Percentiles rank a stretch among this genome's conserved stretches.
Conservation (phyloP, 2,329 filamentous ascomycete species). For the Claviceps africana region DNA sequence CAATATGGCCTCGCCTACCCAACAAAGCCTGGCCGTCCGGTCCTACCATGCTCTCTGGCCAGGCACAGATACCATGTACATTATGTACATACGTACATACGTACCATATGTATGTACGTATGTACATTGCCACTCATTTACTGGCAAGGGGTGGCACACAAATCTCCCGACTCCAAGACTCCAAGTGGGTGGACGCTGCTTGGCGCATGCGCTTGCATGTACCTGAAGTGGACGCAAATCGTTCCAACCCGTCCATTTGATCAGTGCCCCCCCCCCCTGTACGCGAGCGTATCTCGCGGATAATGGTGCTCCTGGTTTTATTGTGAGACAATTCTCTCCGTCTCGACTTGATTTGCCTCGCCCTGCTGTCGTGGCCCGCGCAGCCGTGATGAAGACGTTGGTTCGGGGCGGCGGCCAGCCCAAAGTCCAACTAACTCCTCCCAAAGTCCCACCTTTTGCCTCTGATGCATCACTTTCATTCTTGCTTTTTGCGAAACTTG, state of each 20-base stretch:
- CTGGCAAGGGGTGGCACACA: not conserved
- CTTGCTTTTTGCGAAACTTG: not conserved
- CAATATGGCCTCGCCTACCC: not conserved
- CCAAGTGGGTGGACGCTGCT: slow-evolving; percentile 1
- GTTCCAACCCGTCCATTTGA: not conserved
- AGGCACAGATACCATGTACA: too few species aligned
- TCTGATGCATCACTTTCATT: not conserved
- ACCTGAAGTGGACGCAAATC: not conserved
- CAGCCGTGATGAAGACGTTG: not conserved
- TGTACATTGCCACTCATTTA: not conserved
- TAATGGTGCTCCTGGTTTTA: not conserved
- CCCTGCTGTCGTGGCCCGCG: not conserved
- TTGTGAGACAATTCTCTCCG: not conserved
- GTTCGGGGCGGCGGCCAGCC: not conserved
- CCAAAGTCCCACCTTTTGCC: not conserved
- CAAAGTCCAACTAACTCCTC: not conserved
- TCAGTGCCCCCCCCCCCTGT: too few species aligned
- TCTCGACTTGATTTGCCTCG: not conserved
- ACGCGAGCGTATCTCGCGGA: not conserved
- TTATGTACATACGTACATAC: not conserved
- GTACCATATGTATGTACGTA: not conserved
- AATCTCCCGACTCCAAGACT: not conserved
- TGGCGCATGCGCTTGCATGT: slow-evolving; percentile 2
- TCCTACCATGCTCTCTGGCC: not conserved
- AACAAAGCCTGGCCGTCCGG: not conserved